Evolutionary conservation across 257 asterid genomes (phyloP).

Genomic region (Cynanchum wilfordii): DNA sequence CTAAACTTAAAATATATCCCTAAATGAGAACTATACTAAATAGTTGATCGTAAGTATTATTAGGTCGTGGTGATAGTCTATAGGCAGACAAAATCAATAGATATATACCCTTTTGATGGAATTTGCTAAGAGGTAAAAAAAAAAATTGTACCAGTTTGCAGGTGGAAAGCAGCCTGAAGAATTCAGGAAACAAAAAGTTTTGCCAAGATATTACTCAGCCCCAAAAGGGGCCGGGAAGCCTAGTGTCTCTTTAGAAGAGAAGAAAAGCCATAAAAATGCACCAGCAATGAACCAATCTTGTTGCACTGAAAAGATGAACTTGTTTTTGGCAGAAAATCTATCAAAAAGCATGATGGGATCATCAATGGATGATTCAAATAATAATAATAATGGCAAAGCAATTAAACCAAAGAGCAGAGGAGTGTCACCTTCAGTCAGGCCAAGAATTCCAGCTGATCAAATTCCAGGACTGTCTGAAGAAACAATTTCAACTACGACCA

Average conservation of each 20-base stretch:
- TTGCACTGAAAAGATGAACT: constrained; percentile 2
- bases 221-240: constrained; percentile 38
- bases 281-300: constrained; percentile 19
- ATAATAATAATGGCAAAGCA: background rate
- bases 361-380: constrained; percentile 20
- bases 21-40: too few relatives aligned
- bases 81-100: too few relatives aligned
- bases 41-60: too few relatives aligned
- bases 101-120: too few relatives aligned
- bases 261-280: constrained; percentile 23
- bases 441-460: constrained; percentile 16
- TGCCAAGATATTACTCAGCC: constrained; percentile 34
- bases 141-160: constrained; percentile 43
- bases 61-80: too few relatives aligned
- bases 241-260: constrained; percentile 18
- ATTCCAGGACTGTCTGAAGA: constrained; percentile 28
- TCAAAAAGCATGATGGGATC: constrained; percentile 28
- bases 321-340: constrained; percentile 29
- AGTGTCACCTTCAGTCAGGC: constrained; percentile 36
- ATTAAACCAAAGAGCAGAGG: constrained; percentile 35
- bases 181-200: constrained; percentile 30
- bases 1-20: too few relatives aligned
- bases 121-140: background rate
- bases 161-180: constrained; percentile 29
- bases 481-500: constrained; percentile 49